Base-by-base conservation (phyloP, 202 grass and related monocot species). In the Brachypodium distachyon region DNA sequence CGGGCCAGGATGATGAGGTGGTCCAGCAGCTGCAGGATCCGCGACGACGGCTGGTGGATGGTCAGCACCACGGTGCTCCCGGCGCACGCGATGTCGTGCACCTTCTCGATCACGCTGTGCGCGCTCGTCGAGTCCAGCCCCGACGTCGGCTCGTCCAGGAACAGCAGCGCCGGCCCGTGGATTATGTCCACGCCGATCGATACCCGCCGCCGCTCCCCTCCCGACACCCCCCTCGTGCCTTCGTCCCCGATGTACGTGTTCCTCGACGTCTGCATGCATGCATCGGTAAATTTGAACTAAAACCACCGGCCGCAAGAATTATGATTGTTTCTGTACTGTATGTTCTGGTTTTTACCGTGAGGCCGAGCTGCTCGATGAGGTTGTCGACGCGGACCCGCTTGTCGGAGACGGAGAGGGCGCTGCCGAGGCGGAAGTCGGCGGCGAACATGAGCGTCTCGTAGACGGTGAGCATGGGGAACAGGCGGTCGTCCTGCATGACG, bases 391-490 rank as follows among this genome's bases (percentile, higher is more conserved):
- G 87, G 37, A 81, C 25, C 67, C 76, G 84, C 88, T 94, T 93
- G 47, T 94, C 84, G 1, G 48, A 10, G 61, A 62, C 40, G 33
- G 85, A 79, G 54, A 89, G 68, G 79, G 81, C 23, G 52, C 72
- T 55, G 22, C 88, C 90, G 76, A 97, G 83, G 23, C 88, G 87
- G 79, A 97, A 86, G 58, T 86, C 86, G 40, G 94, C 91, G 25
- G 91, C 87, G 78, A 94, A 94, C 89, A 90, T 84, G 78, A 97
- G 80, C 13, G 91, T 98, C 89, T 98, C 91, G 80, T 85, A 76
- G 32, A 98, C 91, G 31, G 95, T 98, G 70, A 98, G 91, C 95
- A 94, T 94, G 9, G 89, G 89, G 81, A 94, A 97, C 44, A 97
- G 73, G 21, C 89, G 70, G 69, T 97, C 95, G 57, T 97, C 89